Conservation (phyloP, 1,284 basidiomycete species). For the Ceratobasidium sp. region DNA sequence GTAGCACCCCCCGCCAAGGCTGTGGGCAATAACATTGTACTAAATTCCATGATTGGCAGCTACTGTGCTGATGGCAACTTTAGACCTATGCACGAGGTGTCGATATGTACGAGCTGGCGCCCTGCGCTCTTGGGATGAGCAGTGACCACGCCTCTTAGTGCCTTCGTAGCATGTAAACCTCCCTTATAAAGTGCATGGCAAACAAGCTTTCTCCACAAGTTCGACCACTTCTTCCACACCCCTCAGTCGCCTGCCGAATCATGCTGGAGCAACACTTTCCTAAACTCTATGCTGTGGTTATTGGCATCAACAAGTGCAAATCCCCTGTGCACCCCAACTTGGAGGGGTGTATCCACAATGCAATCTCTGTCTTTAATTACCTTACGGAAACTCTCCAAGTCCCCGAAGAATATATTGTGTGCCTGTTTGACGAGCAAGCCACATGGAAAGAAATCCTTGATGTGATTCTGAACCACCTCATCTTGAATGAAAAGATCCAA, state of each 20-base stretch:
- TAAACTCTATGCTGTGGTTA: constrained; percentile 11
- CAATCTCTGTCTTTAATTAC: constrained; percentile 19
- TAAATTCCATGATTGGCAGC: too few relatives aligned
- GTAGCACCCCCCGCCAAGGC: not conserved
- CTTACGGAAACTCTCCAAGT: not conserved
- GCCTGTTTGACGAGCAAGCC: constrained; percentile 23
- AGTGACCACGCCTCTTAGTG: too few relatives aligned
- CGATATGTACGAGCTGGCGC: too few relatives aligned
- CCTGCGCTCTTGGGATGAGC: too few relatives aligned
- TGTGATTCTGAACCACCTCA: constrained; percentile 25
- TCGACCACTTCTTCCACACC: too few relatives aligned
- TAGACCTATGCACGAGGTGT: too few relatives aligned
- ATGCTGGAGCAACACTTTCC: too few relatives aligned
- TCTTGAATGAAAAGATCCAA: constrained; percentile 13
- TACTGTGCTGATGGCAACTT: too few relatives aligned
- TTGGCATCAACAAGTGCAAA: constrained; percentile 37
- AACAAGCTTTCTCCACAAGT: too few relatives aligned
- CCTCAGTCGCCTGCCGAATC: too few relatives aligned
- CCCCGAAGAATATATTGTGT: not conserved
- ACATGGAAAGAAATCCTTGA: constrained; percentile 19
- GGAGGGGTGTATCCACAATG: constrained; percentile 20
- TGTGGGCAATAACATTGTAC: not conserved
- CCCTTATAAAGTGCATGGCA: too few relatives aligned
- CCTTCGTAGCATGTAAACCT: too few relatives aligned
- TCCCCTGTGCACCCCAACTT: not conserved